A percentile compares a stretch with the other conserved stretches of the same genome.
Evolutionary conservation across 495 filamentous ascomycete species (phyloP).

Genomic region (Apiosordaria backusii): DNA sequence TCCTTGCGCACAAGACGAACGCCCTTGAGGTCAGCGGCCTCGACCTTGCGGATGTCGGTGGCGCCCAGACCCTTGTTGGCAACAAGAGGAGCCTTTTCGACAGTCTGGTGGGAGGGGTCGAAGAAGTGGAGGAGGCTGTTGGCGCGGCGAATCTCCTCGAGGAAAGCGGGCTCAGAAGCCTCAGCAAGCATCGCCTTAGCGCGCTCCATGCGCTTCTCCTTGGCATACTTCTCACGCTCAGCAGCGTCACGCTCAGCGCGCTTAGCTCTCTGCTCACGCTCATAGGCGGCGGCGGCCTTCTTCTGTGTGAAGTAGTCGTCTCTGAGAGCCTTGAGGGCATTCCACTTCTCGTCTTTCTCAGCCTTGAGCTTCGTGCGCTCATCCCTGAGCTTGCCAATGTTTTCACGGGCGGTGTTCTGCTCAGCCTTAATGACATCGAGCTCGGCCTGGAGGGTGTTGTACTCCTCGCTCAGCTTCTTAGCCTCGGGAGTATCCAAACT

Average conservation of each 20-base stretch:
- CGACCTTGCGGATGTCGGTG: conserved; percentile 74
- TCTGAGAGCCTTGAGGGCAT: conserved; percentile 74
- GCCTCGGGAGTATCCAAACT: conserved; percentile 87
- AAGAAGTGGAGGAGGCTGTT: conserved; percentile 85
- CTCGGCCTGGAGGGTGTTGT: conserved; percentile 76
- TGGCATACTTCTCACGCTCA: conserved; percentile 76
- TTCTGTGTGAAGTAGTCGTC: conserved; percentile 76
- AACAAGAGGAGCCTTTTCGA: conserved; percentile 62
- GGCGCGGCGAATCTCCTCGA: conserved; percentile 83
- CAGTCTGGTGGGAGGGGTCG: conserved; percentile 63
- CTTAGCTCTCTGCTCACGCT: conserved; percentile 69
- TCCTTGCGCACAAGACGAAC: conserved; percentile 74
- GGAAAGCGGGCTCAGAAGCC: conserved; percentile 82
- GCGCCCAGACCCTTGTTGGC: conserved; percentile 61
- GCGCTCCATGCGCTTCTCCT: conserved; percentile 77
- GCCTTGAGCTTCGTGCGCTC: conserved; percentile 76
- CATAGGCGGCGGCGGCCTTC: conserved; percentile 74
- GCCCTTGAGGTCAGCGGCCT: conserved; percentile 73
- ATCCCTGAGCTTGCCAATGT: conserved; percentile 80
- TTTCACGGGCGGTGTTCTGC: conserved; percentile 83
- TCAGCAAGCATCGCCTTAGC: conserved; percentile 85
- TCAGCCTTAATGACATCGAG: conserved; percentile 84
- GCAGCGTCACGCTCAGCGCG: conserved; percentile 52
- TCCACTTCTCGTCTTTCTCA: conserved; percentile 80
- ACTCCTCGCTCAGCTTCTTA: conserved; percentile 80